A percentile compares a stretch with the other conserved stretches of the same genome.
Conservation (phyloP, 1,284 basidiomycete species). For the Phylloboletellus chloephorus region DNA sequence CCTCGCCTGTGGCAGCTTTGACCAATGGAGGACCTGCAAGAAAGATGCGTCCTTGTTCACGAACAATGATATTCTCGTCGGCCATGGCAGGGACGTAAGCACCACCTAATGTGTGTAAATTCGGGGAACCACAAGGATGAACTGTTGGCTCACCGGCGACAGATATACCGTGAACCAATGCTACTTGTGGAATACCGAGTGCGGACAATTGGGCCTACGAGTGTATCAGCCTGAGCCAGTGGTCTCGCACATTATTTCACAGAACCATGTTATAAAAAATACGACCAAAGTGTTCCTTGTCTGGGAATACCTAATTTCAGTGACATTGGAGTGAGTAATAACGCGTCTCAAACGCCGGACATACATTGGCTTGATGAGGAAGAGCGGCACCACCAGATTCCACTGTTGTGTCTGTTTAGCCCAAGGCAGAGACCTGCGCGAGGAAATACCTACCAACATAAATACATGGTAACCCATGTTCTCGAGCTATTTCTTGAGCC, state of each 20-base stretch:
- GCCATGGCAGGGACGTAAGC: conserved; percentile 97
- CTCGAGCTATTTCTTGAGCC: conserved; percentile 88
- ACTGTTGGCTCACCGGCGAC: conserved; percentile 60
- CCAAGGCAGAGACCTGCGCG: not conserved
- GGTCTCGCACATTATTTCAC: conserved; percentile 4
- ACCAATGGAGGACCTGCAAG: conserved; percentile 94
- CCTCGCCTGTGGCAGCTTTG: conserved; percentile 92
- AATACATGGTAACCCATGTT: conserved; percentile 87
- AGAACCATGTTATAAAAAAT: conserved; percentile 96
- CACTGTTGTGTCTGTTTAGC: conserved; percentile 43
- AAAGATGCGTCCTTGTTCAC: conserved; percentile 91
- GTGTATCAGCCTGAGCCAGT: conserved; percentile 12
- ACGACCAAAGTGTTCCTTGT: conserved; percentile 89
- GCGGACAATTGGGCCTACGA: conserved; percentile 84
- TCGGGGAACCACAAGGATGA: conserved; percentile 6
- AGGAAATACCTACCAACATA: conserved; percentile 67
- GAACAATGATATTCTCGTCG: conserved; percentile 92
- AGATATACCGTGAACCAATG: conserved; percentile 90
- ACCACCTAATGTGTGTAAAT: conserved; percentile 47
- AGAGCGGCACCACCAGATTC: conserved; percentile 93
- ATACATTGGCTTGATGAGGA: conserved; percentile 86
- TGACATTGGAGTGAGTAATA: conserved; percentile 12
- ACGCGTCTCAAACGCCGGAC: conserved; percentile 1
- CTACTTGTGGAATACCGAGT: conserved; percentile 85
- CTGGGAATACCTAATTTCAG: conserved; percentile 60